Percentiles rank a stretch among this genome's conserved stretches.
These are phyloP conservation scores for Coffea canephora DNA, from an alignment of 257 asterid genomes.

Conservation along the genomic window DNA sequence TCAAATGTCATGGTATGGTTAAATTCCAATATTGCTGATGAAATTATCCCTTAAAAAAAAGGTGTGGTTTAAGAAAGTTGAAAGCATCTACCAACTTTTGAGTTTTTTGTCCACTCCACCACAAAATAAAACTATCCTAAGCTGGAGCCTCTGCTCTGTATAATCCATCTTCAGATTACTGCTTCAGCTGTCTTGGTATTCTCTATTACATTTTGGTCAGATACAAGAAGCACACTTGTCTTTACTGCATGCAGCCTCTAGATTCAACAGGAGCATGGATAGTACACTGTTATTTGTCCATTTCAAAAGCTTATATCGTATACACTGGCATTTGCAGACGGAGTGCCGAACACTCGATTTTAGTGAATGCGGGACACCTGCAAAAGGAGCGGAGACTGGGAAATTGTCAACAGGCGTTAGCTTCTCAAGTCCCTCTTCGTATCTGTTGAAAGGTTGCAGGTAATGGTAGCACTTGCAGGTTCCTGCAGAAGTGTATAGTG, in stretches of 20 bases:
- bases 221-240: background rate
- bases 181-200: background rate
- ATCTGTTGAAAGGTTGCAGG: constrained; percentile 72
- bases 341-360: constrained; percentile 85
- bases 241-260: background rate
- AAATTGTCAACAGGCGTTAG: constrained; percentile 35
- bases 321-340: constrained; percentile 34
- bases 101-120: background rate
- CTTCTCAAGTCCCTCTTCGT: constrained; percentile 63
- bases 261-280: background rate
- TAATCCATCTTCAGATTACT: background rate
- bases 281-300: background rate
- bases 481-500: constrained; percentile 2
- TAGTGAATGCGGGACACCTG: constrained; percentile 81
- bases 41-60: background rate
- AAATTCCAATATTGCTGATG: background rate
- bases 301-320: constrained; percentile 1
- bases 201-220: background rate
- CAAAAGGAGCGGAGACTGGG: constrained; percentile 40
- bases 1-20: constrained; percentile 51
- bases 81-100: background rate
- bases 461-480: constrained; percentile 27
- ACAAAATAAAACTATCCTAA: background rate
- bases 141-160: background rate
- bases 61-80: background rate